Evolutionary conservation across 106 monocot genomes (phyloP).

Genomic region (Dendrobium chrysotoxum): DNA sequence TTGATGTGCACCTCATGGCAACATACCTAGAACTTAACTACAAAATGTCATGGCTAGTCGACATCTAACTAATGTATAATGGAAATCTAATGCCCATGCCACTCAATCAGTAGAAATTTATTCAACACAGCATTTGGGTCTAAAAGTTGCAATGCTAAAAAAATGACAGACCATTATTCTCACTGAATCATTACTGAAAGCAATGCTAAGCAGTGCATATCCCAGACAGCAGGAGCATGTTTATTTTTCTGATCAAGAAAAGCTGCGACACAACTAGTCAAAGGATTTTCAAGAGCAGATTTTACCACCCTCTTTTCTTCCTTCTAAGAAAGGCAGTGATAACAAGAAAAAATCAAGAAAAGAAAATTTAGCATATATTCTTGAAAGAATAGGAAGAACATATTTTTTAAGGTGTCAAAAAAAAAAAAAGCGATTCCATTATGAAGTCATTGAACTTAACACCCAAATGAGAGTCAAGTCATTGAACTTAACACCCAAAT

Average conservation of each 20-base stretch:
- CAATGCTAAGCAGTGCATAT: not conserved
- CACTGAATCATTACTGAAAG: not conserved
- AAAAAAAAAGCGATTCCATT: not conserved
- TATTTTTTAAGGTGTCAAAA: not conserved
- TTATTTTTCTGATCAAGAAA: not conserved
- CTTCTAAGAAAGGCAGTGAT: not conserved
- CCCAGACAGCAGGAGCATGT: not conserved
- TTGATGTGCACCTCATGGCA: no score
- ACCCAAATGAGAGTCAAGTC: not conserved
- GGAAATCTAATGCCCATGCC: no score
- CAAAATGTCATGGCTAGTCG: not conserved
- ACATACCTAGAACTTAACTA: not conserved
- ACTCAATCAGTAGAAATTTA: no score
- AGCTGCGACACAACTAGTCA: not conserved
- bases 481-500: not conserved
- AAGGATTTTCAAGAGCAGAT: not conserved
- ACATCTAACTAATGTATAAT: not conserved
- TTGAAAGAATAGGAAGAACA: not conserved
- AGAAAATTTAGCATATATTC: not conserved
- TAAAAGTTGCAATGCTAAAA: no score
- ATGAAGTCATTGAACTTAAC: not conserved
- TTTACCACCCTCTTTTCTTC: not conserved
- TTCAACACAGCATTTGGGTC: no score
- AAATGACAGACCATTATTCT: not conserved
- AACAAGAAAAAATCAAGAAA: not conserved